Percentiles rank a stretch among this genome's conserved stretches.
Evolutionary conservation across 2,329 filamentous ascomycete genomes (phyloP).

Genomic region (Penicillium fuscoglaucum): DNA sequence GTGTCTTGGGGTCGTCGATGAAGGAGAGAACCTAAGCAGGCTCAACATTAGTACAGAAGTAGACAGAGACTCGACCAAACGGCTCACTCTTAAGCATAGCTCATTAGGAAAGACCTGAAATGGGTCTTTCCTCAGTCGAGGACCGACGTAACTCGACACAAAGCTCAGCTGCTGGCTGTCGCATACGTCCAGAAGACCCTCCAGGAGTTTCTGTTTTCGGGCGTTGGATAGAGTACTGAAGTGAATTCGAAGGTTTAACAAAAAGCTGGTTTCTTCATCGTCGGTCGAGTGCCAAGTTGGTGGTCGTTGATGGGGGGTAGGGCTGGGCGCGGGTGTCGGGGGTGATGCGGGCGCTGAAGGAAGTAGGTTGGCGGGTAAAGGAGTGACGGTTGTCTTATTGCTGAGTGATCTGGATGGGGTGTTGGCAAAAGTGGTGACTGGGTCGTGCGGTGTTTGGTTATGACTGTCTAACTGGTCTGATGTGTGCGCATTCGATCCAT

Average conservation of each 20-base stretch:
- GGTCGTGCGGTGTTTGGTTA: slow-evolving; percentile 31
- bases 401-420: slow-evolving; percentile 25
- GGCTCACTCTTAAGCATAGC: slow-evolving; percentile 77
- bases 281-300: slow-evolving; percentile 49
- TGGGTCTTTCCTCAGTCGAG: slow-evolving; percentile 91
- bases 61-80: not conserved
- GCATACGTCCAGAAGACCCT: slow-evolving; percentile 88
- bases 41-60: slow-evolving; percentile 15
- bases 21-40: slow-evolving; percentile 78
- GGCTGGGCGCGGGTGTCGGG: slow-evolving; percentile 66
- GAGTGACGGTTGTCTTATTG: slow-evolving; percentile 46
- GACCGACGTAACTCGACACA: slow-evolving; percentile 93
- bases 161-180: slow-evolving; percentile 95
- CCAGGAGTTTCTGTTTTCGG: slow-evolving; percentile 77
- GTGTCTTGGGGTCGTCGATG: slow-evolving; percentile 92
- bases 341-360: slow-evolving; percentile 66
- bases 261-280: slow-evolving; percentile 77
- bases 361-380: slow-evolving; percentile 60
- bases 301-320: slow-evolving; percentile 62
- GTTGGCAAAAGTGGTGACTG: slow-evolving; percentile 20
- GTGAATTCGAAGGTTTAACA: slow-evolving; percentile 74
- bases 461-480: slow-evolving; percentile 34
- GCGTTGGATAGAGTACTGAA: slow-evolving; percentile 75
- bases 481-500: slow-evolving; percentile 19
- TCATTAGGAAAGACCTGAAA: slow-evolving; percentile 92